phyloP scores from a whole-genome alignment of 2,329 filamentous ascomycete species.

The Colletotrichum navitas region DNA sequence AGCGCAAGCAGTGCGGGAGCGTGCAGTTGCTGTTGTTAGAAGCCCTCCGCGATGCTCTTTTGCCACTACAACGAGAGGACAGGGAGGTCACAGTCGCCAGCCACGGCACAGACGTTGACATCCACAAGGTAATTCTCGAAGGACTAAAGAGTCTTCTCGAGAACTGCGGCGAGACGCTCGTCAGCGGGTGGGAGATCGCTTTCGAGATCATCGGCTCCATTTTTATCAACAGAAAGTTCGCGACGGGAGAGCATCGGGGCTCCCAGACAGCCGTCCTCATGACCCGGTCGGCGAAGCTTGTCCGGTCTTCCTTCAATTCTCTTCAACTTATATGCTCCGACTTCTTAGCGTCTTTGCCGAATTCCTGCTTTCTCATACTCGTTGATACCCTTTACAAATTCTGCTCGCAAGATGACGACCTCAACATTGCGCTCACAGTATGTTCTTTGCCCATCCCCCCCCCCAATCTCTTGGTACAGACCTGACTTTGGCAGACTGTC shows the following conservation, averaged over 20 bases:
- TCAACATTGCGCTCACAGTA: slow-evolving; percentile 95
- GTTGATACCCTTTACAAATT: slow-evolving; percentile 92
- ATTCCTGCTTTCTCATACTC: slow-evolving; percentile 79
- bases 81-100: slow-evolving; percentile 67
- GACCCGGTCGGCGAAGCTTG: slow-evolving; percentile 78
- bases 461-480: slow-evolving; percentile 34
- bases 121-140: slow-evolving; percentile 84
- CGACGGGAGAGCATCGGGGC: slow-evolving; percentile 51
- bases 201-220: slow-evolving; percentile 89
- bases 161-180: slow-evolving; percentile 85
- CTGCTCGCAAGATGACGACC: slow-evolving; percentile 87
- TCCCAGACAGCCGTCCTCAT: slow-evolving; percentile 53
- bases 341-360: slow-evolving; percentile 81
- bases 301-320: slow-evolving; percentile 89
- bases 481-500: slow-evolving; percentile 71
- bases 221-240: slow-evolving; percentile 66
- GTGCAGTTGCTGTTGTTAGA: slow-evolving; percentile 81
- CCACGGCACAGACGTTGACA: slow-evolving; percentile 77
- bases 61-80: slow-evolving; percentile 67
- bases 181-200: slow-evolving; percentile 86
- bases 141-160: slow-evolving; percentile 86
- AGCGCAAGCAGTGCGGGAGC: slow-evolving; percentile 64
- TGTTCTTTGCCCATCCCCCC: slow-evolving; percentile 47
- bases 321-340: slow-evolving; percentile 95
- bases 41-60: slow-evolving; percentile 73